These are phyloP conservation scores for Pythium diclinum DNA, from an alignment of 352 stramenopile species.

Conservation along the genomic window DNA sequence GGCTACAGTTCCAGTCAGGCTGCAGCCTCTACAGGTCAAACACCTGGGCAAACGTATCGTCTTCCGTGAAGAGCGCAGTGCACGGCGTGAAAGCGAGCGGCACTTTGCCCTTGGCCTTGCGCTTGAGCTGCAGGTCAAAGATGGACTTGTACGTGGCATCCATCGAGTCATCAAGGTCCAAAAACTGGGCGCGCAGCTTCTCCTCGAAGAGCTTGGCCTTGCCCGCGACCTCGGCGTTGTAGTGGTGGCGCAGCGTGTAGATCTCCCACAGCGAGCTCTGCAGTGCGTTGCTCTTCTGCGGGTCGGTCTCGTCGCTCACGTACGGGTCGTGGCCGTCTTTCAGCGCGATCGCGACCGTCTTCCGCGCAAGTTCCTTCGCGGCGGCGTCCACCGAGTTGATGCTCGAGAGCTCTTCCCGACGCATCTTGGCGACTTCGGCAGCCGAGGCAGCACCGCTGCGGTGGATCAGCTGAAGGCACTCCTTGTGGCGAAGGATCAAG, in stretches of 20 bases:
- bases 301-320: conserved; percentile 63
- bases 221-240: conserved; percentile 90
- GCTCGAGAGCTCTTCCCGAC: conserved; percentile 69
- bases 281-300: conserved; percentile 72
- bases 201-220: conserved; percentile 91
- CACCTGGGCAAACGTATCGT: conserved; percentile 58
- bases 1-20: conserved; percentile 29
- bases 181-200: conserved; percentile 73
- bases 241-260: conserved; percentile 92
- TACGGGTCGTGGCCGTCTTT: conserved; percentile 84
- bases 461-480: conserved; percentile 94
- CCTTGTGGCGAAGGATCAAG: conserved; percentile 94
- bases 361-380: conserved; percentile 58
- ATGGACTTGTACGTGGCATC: conserved; percentile 80
- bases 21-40: conserved; percentile 71
- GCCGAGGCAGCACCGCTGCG: conserved; percentile 59
- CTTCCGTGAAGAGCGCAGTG: conserved; percentile 56
- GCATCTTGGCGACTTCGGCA: conserved; percentile 63
- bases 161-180: conserved; percentile 69
- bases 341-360: conserved; percentile 60
- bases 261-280: conserved; percentile 96
- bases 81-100: conserved; percentile 67
- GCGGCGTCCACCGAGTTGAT: conserved; percentile 70
- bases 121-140: conserved; percentile 81
- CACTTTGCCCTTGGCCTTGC: conserved; percentile 75